These are phyloP conservation scores for Pestalotiopsis sp. DNA, from an alignment of 2,329 filamentous ascomycete genomes.

Conservation along the genomic window DNA sequence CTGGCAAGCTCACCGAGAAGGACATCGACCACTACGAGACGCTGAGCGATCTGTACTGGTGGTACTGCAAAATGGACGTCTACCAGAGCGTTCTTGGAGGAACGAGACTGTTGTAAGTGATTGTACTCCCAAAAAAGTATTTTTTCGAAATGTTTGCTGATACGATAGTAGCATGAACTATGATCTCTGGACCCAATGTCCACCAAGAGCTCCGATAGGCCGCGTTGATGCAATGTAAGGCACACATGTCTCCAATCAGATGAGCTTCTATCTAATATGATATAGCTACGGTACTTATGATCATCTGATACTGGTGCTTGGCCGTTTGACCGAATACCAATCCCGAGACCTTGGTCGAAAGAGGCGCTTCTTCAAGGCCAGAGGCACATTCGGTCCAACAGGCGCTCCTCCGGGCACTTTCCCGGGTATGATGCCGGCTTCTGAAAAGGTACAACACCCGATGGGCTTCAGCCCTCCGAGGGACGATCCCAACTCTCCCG, in stretches of 20 bases:
- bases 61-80: slow-evolving; percentile 92
- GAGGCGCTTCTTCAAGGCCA: slow-evolving; percentile 63
- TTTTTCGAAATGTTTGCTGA: slow-evolving; percentile 2
- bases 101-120: slow-evolving; percentile 78
- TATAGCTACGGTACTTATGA: slow-evolving; percentile 84
- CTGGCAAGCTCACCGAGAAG: slow-evolving; percentile 46
- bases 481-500: slow-evolving; percentile 41
- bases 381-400: slow-evolving; percentile 56
- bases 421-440: slow-evolving; percentile 57
- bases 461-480: slow-evolving; percentile 57
- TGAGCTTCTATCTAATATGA: slow-evolving; percentile 23
- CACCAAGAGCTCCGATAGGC: slow-evolving; percentile 80
- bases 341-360: slow-evolving; percentile 80
- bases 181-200: slow-evolving; percentile 81
- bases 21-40: slow-evolving; percentile 83
- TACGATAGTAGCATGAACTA: slow-evolving; percentile 69
- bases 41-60: slow-evolving; percentile 89
- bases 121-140: background rate
- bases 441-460: slow-evolving; percentile 51
- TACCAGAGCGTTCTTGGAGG: slow-evolving; percentile 90
- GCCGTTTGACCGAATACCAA: slow-evolving; percentile 77
- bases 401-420: slow-evolving; percentile 49
- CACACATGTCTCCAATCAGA: background rate
- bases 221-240: slow-evolving; percentile 72
- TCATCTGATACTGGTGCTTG: slow-evolving; percentile 81